Evolutionary conservation across 179 eudicot species (phyloP), one percentile per base, ranked within the genome.

Genomic region (Heliamphora pulchella): DNA sequence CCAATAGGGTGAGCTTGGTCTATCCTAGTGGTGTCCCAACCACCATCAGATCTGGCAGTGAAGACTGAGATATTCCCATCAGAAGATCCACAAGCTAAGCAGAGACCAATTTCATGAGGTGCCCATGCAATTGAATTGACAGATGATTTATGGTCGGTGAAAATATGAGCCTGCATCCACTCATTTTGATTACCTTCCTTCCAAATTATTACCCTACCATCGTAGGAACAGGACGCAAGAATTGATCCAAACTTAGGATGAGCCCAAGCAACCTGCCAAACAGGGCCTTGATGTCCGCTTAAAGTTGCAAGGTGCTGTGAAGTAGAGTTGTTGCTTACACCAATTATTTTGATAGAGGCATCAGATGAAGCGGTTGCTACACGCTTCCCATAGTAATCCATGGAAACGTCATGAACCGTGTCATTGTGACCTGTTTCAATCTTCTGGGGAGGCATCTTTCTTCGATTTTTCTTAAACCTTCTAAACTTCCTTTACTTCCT

Each of bases 1-100:
- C 97, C 97, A 39, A 89, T 89, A 1, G 96, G 93, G 79, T 93
- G 97, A 4, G 96, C 97, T 81, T 90, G 96, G 43, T 90, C 97
- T 9, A 93, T 93, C 81, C 78, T 82, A 63, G 88, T 81, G 46
- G 87, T 88, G 71, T 93, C 97, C 97, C 97, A 93, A 76, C 89
- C 85, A 79, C 94, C 97, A 68, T 93, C 97, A 64, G 97, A 46
- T 13, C 91, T 87, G 64, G 86, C 90, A 57, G 93, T 88, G 79
- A 84, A 85, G 51, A 93, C 88, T 0, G 96, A 91, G 82, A 93
- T 90, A 63, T 88, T 88, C 81, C 97, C 97, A 78, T 93, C 97
- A 6, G 97, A 92, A 15, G 97, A 92, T 73, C 96, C 97, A 75
- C 94, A 90, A 51, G 97, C 97, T 79, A 93, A 85, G 79, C 94